Percentiles rank a stretch among this genome's conserved stretches.
These are phyloP conservation scores for Naegleria lovaniensis DNA, from an alignment of 208 protist species.

Conservation along the genomic window DNA sequence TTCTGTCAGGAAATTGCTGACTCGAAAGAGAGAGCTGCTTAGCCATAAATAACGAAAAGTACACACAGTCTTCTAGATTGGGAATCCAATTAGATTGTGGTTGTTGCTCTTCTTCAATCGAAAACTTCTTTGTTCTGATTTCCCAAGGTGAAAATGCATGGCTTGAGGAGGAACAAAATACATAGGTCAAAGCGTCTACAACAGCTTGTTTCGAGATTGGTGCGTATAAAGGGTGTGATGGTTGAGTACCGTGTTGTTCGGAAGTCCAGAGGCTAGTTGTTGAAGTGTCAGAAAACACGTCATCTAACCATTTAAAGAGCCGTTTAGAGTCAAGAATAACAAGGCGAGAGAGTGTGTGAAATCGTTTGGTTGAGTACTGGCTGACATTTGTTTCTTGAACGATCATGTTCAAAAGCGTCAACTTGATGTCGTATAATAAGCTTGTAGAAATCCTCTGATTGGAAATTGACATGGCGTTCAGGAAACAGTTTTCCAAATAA, in stretches of 20 bases:
- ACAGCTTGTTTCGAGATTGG: not conserved
- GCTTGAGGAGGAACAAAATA: not conserved
- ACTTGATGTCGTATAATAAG: not conserved
- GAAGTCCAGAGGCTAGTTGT: not conserved
- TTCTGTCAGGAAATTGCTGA: not conserved
- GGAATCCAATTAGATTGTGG: not conserved
- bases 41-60: slow-evolving; percentile 2
- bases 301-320: not conserved
- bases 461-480: not conserved
- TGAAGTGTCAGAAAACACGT: not conserved
- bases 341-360: not conserved
- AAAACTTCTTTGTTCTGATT: not conserved
- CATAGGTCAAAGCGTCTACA: not conserved
- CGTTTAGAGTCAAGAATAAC: not conserved
- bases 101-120: not conserved
- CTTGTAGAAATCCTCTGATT: not conserved
- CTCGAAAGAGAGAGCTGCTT: not conserved
- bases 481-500: not conserved
- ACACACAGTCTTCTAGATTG: not conserved
- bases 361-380: not conserved
- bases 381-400: not conserved
- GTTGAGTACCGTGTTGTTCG: too few species aligned
- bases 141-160: slow-evolving; percentile 4
- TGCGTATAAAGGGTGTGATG: not conserved
- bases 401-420: not conserved